These are phyloP conservation scores for Neofusicoccum ribis DNA, from an alignment of 2,329 filamentous ascomycete genomes.

Conservation along the genomic window DNA sequence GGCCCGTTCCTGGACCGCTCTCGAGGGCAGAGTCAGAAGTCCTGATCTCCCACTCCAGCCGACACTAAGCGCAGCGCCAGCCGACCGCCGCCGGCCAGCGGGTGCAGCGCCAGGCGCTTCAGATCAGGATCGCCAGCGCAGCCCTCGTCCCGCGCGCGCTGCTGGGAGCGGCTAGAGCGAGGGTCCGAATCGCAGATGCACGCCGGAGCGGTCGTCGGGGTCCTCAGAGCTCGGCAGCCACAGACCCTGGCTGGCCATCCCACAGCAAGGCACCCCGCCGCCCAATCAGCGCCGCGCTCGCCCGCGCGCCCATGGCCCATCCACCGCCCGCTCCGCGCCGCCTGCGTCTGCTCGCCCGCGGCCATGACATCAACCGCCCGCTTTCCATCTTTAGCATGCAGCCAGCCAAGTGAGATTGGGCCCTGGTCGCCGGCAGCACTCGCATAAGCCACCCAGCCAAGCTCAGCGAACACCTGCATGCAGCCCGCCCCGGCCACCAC, in stretches of 20 bases:
- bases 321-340: neutral
- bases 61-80: neutral
- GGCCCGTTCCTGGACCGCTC: neutral
- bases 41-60: neutral
- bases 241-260: too few species aligned
- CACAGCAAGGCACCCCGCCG: too few species aligned
- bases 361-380: neutral
- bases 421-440: slow-evolving; percentile 2
- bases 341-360: neutral
- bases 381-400: neutral
- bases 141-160: neutral
- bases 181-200: too few species aligned
- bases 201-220: too few species aligned
- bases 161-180: too few species aligned
- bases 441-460: neutral
- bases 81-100: neutral
- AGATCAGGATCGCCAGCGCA: neutral
- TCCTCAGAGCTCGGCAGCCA: too few species aligned
- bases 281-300: neutral
- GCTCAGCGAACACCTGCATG: slow-evolving; percentile 12
- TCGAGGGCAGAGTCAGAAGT: neutral
- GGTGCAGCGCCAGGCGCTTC: neutral
- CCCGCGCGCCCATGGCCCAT: too few species aligned
- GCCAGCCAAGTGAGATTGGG: neutral
- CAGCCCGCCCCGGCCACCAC: neutral